These are phyloP conservation scores for Mycocalia duriaeana DNA, from an alignment of 1,284 basidiomycete genomes.

Conservation along the genomic window DNA sequence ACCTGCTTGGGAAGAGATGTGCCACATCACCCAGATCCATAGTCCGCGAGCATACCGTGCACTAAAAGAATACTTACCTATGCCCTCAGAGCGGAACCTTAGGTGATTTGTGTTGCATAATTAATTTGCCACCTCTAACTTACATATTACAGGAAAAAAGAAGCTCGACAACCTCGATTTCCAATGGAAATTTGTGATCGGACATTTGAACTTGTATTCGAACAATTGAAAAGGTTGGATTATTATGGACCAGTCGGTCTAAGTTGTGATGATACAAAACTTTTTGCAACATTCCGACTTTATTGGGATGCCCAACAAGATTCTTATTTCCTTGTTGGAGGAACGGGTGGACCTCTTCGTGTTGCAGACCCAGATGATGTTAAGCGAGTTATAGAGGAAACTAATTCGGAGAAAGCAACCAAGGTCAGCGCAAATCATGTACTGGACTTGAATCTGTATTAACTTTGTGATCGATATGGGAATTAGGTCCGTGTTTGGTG, in stretches of 20 bases:
- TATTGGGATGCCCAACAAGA: conserved; percentile 19
- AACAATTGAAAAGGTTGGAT: conserved; percentile 14
- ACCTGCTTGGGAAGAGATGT: conserved; percentile 25
- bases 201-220: conserved; percentile 16
- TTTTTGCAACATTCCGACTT: conserved; percentile 17
- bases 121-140: not conserved
- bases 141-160: conserved; percentile 2
- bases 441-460: not conserved
- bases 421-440: conserved; percentile 10
- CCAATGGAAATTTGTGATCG: conserved; percentile 13
- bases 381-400: not conserved
- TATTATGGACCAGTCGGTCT: conserved; percentile 25
- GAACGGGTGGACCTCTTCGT: conserved; percentile 7
- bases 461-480: not conserved
- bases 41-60: conserved; percentile 23
- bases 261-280: conserved; percentile 31
- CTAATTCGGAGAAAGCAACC: conserved; percentile 10
- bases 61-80: conserved; percentile 20
- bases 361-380: conserved; percentile 14
- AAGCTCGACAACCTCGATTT: conserved; percentile 14
- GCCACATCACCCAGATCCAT: conserved; percentile 19
- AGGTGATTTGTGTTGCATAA: conserved; percentile 14
- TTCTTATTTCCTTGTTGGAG: conserved; percentile 15
- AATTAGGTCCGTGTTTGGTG: conserved; percentile 12
- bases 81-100: conserved; percentile 14